phyloP scores from a whole-genome alignment of 805 yeast species.

The Teunomyces lycoperdinae region DNA sequence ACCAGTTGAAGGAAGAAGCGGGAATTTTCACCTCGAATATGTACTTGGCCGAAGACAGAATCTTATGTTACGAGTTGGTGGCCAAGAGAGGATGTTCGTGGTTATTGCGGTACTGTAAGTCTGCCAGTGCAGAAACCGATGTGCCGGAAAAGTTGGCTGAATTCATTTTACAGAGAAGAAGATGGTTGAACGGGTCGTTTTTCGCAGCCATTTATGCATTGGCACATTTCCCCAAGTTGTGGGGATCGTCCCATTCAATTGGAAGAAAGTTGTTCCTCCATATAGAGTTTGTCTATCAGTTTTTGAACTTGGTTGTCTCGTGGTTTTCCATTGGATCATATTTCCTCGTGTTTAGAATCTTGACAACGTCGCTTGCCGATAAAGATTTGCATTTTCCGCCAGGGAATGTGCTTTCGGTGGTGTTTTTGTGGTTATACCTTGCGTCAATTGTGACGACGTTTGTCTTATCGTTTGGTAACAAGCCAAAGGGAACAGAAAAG shows the following conservation, averaged over 20 bases:
- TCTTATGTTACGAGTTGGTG: constrained; percentile 61
- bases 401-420: constrained; percentile 47
- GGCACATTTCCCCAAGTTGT: constrained; percentile 54
- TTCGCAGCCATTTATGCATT: constrained; percentile 60
- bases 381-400: constrained; percentile 40
- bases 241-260: constrained; percentile 52
- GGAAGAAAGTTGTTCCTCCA: constrained; percentile 51
- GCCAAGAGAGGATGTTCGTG: constrained; percentile 57
- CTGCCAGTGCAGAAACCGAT: constrained; percentile 66
- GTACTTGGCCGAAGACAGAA: constrained; percentile 71
- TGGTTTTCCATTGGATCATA: constrained; percentile 67
- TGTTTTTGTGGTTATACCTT: constrained; percentile 54
- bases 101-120: constrained; percentile 61
- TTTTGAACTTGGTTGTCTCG: constrained; percentile 51
- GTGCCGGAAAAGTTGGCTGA: constrained; percentile 64
- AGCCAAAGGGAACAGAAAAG: constrained; percentile 59
- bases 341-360: constrained; percentile 60
- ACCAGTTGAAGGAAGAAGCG: constrained; percentile 39
- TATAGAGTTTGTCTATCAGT: constrained; percentile 54
- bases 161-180: constrained; percentile 60
- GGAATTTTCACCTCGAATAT: constrained; percentile 64
- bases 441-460: constrained; percentile 58
- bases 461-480: constrained; percentile 61
- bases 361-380: constrained; percentile 50
- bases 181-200: constrained; percentile 71